Evolutionary conservation across 225 moss, liverwort and hornwort species (phyloP), one percentile per base, ranked within the genome.

Genomic region (Sphagnum tenellum): DNA sequence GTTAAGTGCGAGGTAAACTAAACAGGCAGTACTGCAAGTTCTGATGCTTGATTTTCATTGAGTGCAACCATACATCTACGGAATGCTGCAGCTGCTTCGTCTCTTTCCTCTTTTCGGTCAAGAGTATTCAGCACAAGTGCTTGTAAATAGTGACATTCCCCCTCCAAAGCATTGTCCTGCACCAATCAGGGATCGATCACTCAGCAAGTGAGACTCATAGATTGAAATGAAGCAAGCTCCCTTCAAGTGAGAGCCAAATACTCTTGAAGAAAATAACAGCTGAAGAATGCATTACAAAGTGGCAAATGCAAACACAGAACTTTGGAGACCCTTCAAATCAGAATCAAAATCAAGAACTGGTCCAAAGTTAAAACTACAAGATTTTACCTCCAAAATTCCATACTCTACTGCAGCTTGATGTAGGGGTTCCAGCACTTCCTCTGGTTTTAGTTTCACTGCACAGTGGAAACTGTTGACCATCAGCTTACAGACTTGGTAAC

Each of bases 81-180:
- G 54, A 82, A 98, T 13, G 83, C 65, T 54, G 65, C 64, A 3
- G 96, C 76, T 0, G 83, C 80, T 7, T 52, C 66, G 62, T 98
- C 89, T 59, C 96, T 71, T 67, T 92, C 87, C 67, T 76, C 72
- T 11, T 82, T 66, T 61, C 60, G 73, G 10, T 76, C 88, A 49
- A 87, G 72, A 2, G 77, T 74, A 72, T 92, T 81, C 12, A 83
- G 82, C 12, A 80, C 76, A 49, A 92, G 78, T 47, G 96, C 92
- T 80, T 85, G 87, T 60, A 98, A 69, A 70, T 98, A 98, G 46
- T 83, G 70, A 2, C 85, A 82, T 76, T 98, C 90, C 2, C 81
- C 83, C 55, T 85, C 87, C 62, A 89, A 58, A 9, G 72, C 78
- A n/a, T 68, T 72, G 60, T 81, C 81, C 76, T 73, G 72, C 62